These are phyloP conservation scores for Quercus tomentella DNA, from an alignment of 331 rosid species.

Conservation along the genomic window DNA sequence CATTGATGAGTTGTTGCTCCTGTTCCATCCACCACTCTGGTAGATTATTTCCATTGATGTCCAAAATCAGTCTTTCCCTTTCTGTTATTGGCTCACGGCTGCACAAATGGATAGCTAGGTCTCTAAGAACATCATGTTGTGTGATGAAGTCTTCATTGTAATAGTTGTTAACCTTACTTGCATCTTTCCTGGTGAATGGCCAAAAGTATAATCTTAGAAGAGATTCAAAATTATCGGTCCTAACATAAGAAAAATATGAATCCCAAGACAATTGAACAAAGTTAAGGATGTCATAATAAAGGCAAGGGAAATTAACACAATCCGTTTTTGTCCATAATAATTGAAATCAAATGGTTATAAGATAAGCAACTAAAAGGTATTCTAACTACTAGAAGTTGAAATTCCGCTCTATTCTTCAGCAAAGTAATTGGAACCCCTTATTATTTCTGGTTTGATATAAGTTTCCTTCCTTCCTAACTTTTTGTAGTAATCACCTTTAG, in stretches of 20 bases:
- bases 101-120: slow-evolving; percentile 46
- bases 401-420: too few relatives aligned
- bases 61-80: slow-evolving; percentile 46
- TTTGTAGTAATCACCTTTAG: background rate
- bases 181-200: slow-evolving; percentile 30
- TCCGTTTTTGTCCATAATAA: too few relatives aligned
- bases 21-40: slow-evolving; percentile 49
- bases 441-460: background rate
- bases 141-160: slow-evolving; percentile 44
- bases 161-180: slow-evolving; percentile 19
- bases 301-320: too few relatives aligned
- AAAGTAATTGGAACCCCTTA: background rate
- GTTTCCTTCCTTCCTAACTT: background rate
- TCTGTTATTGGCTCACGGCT: slow-evolving; percentile 20
- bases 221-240: background rate
- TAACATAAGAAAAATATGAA: too few relatives aligned
- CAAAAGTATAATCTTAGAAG: background rate
- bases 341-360: too few relatives aligned
- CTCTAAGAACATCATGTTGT: slow-evolving; percentile 52
- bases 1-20: slow-evolving; percentile 25
- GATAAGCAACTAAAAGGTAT: too few relatives aligned
- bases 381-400: too few relatives aligned
- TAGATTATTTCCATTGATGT: slow-evolving; percentile 30
- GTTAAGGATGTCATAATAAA: too few relatives aligned
- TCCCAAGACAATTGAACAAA: too few relatives aligned